Evolutionary conservation across 177 flowering plant species (phyloP), one percentile per base, ranked within the genome.

Genomic region (Vitis hybrid): DNA sequence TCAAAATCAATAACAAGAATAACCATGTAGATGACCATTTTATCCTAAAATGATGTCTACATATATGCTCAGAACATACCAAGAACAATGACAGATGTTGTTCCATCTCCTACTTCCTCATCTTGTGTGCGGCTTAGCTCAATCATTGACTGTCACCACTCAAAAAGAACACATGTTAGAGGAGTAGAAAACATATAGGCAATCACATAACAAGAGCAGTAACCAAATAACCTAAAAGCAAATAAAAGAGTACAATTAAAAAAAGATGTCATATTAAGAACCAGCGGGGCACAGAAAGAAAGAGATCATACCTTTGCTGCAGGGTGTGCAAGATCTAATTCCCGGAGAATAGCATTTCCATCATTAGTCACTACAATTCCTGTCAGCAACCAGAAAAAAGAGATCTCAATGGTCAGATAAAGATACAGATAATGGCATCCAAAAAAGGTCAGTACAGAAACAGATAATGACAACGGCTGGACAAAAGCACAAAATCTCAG

Each of bases 91-190:
- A 95, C 99, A 46, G 99, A 95, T 49, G 99, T 92, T 13, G 99
- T 95, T 68, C 99, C 99, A 86, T 95, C 99, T n/a, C 99, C 99
- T 3, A 94, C 98, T 83, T 94, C 99, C 86, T 92, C 97, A 83
- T 94, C 99, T 79, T 92, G 99, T 60, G 99, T 89, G 64, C 96
- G 91, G 73, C 99, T 94, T 27, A 94, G 84, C 75, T 94, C 97
- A 78, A 94, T 92, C 97, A 94, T 92, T n/a, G 98, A 89, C 98
- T 94, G 90, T 58, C 48, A 70, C 66, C 64, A 53, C n/a, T 17
- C n/a, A 15, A 52, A 63, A 18, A 9, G 15, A n/a, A 11, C 17
- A 71, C 27, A 30, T 51, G 46, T 64, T 24, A 65, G 35, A 24
- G 2, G 14, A 60, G 21, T 10, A 13, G 11, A 55, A 41, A 41